A percentile compares a stretch with the other conserved stretches of the same genome.
These are phyloP conservation scores for Rhodotorula babjevae DNA, from an alignment of 768 basidiomycete genomes.

Conservation along the genomic window DNA sequence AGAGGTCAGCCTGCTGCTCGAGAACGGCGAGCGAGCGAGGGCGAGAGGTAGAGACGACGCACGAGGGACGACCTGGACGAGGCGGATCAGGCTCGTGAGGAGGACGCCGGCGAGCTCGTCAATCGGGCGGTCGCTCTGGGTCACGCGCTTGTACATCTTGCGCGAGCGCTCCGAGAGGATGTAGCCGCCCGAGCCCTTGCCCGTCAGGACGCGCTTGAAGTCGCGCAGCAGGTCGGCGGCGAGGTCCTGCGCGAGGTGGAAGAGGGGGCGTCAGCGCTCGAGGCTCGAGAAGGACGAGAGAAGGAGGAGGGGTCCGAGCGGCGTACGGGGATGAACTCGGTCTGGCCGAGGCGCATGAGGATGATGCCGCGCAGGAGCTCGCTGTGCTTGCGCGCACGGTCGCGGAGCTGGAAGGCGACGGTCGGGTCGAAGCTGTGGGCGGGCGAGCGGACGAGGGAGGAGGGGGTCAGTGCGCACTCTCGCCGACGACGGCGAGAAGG, in stretches of 20 bases:
- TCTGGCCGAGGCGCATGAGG: conserved; percentile 3
- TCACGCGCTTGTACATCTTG: background rate
- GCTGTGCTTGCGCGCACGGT: conserved; percentile 5
- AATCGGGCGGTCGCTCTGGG: background rate
- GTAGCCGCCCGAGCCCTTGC: background rate
- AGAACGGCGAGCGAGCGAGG: too few relatives aligned
- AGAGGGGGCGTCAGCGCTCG: too few relatives aligned
- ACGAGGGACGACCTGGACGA: background rate
- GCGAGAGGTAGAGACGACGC: background rate
- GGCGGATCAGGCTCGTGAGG: background rate
- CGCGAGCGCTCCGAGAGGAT: background rate
- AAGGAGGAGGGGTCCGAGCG: background rate
- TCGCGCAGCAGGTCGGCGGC: background rate
- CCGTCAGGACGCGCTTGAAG: background rate
- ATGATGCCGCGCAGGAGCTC: conserved; percentile 4
- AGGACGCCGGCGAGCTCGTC: conserved; percentile 2
- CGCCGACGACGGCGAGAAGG: background rate
- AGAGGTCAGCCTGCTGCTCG: background rate
- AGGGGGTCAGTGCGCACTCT: background rate
- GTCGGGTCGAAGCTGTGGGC: conserved; percentile 17
- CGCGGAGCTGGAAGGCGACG: conserved; percentile 19
- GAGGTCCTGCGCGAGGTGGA: background rate
- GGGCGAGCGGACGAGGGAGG: background rate
- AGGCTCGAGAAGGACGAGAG: background rate
- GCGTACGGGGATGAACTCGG: conserved; percentile 2